Base-by-base conservation (phyloP, 331 rosid genomes). In the Telfairia occidentalis region DNA sequence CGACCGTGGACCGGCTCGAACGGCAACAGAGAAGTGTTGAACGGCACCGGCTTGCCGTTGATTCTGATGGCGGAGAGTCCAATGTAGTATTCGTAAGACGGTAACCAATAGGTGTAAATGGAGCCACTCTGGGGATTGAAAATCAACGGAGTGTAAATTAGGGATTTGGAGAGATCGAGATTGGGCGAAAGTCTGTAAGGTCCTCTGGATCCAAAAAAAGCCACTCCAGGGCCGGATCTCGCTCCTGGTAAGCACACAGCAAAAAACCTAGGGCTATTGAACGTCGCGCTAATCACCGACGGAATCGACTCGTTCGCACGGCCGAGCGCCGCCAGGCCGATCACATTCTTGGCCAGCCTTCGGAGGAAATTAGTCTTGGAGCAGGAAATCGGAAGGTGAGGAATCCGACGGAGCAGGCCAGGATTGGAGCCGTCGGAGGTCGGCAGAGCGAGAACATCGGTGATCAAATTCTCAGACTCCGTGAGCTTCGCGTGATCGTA, bases 41-140 rank as follows among this genome's bases (percentile, higher is more conserved):
- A 28, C 10, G 69, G 74, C 1, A 86, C 71, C 5, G 71, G 2
- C 3, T 71, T 73, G 5, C 83, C 82, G 80, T 86, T 86, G 81
- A 86, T 80, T 35, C 35, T 43, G n/a, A 86, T 79, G 0, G 83
- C 73, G 1, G 84, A 79, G 49, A 86, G 7, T 26, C 81, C 82
- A 1, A 86, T 15, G 78, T 83, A 86, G 48, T 83, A 86, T 61
- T 86, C 86, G 74, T 86, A 81, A 0, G 87, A 86, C 28, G 87
- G 85, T 13, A 79, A 82, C 50, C 74, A 46, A 40, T 28, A n/a
- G 10, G 81, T 74, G 63, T 81, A 53, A 23, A 83, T 81, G 16
- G 87, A 81, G 69, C 50, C 80, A 0, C 77, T 76, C 2, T 42
- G 19, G 0, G 83, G 86, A 81, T 80, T 86, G n/a, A 72, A 16